Evolutionary conservation across 805 yeast species (phyloP), one percentile per base, ranked within the genome.

Genomic region (Candida suzukii): DNA sequence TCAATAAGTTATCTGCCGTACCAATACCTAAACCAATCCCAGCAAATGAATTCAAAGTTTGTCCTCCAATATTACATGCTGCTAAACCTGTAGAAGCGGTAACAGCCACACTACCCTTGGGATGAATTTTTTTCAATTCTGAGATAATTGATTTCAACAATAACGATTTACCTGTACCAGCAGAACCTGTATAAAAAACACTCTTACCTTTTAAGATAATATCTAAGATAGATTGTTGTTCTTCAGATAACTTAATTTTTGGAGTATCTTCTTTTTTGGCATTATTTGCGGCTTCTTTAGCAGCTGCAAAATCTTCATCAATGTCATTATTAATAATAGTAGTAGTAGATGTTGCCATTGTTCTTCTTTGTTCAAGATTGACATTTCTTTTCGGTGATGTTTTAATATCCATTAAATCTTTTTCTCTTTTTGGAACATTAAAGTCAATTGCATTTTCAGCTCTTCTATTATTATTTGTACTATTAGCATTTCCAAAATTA

Each of bases 81-180:
- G 95, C 95, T 21, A 85, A 60, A 0, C 95, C 95, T 1, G 95
- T 85, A 0, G 93, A 83, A 0, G 95, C 95, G 0, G 93, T 83
- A 1, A 85, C 83, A 0, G 83, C 88, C 4, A 85, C 86, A 13
- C 65, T 56, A 2, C 73, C 76, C 0, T 47, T 47, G 0, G 72
- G 69, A 55, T 76, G 70, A 44, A 68, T 70, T 1, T 48, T 45
- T 46, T 63, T 68, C 41, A 85, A 56, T 0, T 69, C 60, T 50
- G 74, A 73, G 41, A 85, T 83, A 29, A 85, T 67, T 11, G 77
- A 69, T 46, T 74, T 72, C 39, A 93, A 64, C n/a, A 93, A 66
- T 4, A 93, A 83, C 1, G 99, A 91, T 57, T 93, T 93, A 56
- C 99, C 99, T 0, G 99, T 93, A 53, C 99, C 99, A 0, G 99